phyloP scores from a whole-genome alignment of 148 eudicot species.

The Cornus suecica region DNA sequence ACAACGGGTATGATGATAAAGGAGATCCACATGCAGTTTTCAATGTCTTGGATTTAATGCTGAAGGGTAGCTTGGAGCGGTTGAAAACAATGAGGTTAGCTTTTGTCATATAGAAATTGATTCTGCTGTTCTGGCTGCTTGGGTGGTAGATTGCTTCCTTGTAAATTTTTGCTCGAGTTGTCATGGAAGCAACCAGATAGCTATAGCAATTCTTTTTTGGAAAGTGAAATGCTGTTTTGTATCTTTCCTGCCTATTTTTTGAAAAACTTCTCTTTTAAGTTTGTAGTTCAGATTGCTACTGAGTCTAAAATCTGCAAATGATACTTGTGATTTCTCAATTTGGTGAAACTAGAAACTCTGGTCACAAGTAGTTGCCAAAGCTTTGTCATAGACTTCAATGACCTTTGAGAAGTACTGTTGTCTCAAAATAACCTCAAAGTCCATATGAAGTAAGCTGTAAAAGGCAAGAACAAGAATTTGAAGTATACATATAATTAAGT shows the following conservation, averaged over 20 bases:
- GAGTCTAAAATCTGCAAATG: background rate
- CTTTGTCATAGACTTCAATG: background rate
- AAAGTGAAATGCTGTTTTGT: background rate
- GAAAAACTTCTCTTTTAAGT: background rate
- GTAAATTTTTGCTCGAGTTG: background rate
- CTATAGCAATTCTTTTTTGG: background rate
- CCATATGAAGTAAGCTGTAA: background rate
- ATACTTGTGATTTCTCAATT: background rate
- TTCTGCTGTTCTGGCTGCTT: background rate
- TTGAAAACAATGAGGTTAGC: slow-evolving; percentile 53
- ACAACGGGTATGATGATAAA: slow-evolving; percentile 24
- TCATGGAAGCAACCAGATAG: background rate
- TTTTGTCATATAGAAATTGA: background rate
- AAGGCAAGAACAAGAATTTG: too few relatives aligned
- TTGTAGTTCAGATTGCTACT: background rate
- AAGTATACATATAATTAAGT: background rate
- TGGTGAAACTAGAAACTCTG: background rate
- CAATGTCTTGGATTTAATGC: slow-evolving; percentile 54
- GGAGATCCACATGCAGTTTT: slow-evolving; percentile 43
- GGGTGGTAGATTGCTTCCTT: background rate
- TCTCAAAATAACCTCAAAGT: background rate
- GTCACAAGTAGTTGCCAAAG: background rate
- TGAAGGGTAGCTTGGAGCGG: slow-evolving; percentile 63
- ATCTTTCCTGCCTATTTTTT: background rate
- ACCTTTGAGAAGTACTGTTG: background rate